Percentiles rank a stretch among this genome's conserved stretches.
Conservation (phyloP, 2,329 filamentous ascomycete species). For the Westerdykella aurantiaca region DNA sequence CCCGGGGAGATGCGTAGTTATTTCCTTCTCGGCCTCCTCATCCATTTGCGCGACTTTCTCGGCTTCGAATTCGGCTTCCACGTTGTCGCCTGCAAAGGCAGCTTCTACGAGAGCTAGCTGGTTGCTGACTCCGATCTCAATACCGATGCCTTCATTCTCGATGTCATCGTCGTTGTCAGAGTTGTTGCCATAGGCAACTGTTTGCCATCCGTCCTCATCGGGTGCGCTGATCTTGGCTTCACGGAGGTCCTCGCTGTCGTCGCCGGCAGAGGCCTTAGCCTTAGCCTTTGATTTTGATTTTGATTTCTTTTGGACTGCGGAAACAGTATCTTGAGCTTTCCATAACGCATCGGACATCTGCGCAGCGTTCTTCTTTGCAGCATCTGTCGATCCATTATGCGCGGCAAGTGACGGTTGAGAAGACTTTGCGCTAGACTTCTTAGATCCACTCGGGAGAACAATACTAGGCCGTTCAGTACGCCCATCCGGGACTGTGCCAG, state of each 20-base stretch:
- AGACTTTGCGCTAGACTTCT: slow-evolving; percentile 4
- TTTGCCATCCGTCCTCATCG: slow-evolving; percentile 43
- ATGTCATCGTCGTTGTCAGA: slow-evolving; percentile 23
- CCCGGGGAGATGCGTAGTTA: slow-evolving; percentile 81
- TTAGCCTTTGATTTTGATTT: slow-evolving; percentile 14
- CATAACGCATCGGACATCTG: slow-evolving; percentile 11
- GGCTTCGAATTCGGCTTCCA: slow-evolving; percentile 69
- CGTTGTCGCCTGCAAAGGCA: slow-evolving; percentile 83
- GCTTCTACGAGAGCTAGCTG: slow-evolving; percentile 63
- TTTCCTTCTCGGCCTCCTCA: slow-evolving; percentile 75
- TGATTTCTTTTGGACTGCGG: slow-evolving; percentile 8
- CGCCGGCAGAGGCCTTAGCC: slow-evolving; percentile 5
- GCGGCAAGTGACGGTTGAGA: neutral
- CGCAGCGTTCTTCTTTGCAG: slow-evolving; percentile 23
- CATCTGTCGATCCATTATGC: neutral
- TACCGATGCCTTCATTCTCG: slow-evolving; percentile 39
- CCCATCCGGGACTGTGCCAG: slow-evolving; percentile 26
- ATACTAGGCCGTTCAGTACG: slow-evolving; percentile 15
- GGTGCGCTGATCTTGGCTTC: slow-evolving; percentile 29
- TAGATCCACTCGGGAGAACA: slow-evolving; percentile 7
- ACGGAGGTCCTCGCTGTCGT: slow-evolving; percentile 23
- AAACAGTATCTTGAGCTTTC: slow-evolving; percentile 11
- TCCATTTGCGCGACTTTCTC: slow-evolving; percentile 69
- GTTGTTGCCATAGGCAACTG: slow-evolving; percentile 36
- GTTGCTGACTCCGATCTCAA: slow-evolving; percentile 43